Base-by-base conservation (phyloP, 2,329 filamentous ascomycete genomes). In the Ophiostoma himal-ulmi region DNA sequence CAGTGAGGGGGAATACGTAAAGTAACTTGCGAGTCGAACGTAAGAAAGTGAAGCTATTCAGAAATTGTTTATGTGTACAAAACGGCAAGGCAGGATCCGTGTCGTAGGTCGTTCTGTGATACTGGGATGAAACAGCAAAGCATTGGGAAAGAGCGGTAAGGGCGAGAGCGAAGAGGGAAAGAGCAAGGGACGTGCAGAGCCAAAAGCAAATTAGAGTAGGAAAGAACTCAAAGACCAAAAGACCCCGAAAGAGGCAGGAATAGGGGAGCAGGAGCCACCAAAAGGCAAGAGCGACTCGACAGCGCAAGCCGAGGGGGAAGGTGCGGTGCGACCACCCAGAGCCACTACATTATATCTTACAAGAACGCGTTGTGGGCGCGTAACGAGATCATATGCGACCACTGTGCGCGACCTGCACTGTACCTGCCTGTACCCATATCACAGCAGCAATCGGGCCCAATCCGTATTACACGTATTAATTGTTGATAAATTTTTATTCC, bases 191-290 rank as follows among this genome's bases (percentile, higher is more conserved):
- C 22, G 26, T 39, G 67, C 41, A 65, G 48, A 17, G 65, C 37
- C 64, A 70, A 39, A 62, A 70, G 69, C 54, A 69, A 69, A 72
- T 70, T 70, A 71, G 70, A 67, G 70, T 70, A 70, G 71, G 71
- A 67, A 71, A 71, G 71, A 39, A 70, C 57, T 26, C 13, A 26
- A 57, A 57, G 44, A 20, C 41, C 41, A n/a, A 41, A 36, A 48
- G 67, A 57, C 11, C 36, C 22, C 34, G n/a, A 69, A 48, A 37
- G 67, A 48, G 57, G 60, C 67, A 69, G 69, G 52, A 69, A 52
- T 65, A 67, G 69, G 48, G 68, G 54, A 70, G 70, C 68, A 68
- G 37, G 52, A 54, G 68, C 70, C 26, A 62, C 57, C 26, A 30
- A 34, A 22, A 62, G 57, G 57, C 11, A 62, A 26, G 26, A 62